phyloP scores from a whole-genome alignment of 148 eudicot genomes.

The Gaultheria prostrata region DNA sequence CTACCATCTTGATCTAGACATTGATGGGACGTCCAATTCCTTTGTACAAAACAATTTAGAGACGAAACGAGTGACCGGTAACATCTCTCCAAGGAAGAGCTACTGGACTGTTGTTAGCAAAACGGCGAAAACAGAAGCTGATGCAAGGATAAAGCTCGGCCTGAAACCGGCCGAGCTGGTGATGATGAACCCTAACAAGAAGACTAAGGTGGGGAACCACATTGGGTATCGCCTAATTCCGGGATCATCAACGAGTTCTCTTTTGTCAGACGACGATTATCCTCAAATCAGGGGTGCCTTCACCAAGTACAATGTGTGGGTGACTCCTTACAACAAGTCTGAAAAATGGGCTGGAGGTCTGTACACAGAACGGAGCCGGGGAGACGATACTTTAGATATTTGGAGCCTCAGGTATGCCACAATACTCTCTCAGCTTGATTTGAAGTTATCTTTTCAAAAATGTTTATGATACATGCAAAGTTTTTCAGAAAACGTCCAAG shows the following conservation, averaged over 20 bases:
- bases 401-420: constrained; percentile 36
- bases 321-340: constrained; percentile 50
- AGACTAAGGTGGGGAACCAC: constrained; percentile 44
- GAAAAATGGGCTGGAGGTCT: constrained; percentile 61
- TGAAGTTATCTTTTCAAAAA: no score
- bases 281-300: constrained; percentile 43
- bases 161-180: constrained; percentile 22
- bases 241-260: constrained; percentile 12
- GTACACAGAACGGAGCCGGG: constrained; percentile 43
- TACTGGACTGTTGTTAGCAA: constrained; percentile 41
- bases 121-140: constrained; percentile 39
- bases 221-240: constrained; percentile 46
- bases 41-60: constrained; percentile 32
- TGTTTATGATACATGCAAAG: no score
- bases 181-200: constrained; percentile 50
- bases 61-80: not conserved
- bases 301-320: constrained; percentile 42
- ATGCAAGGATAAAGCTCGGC: constrained; percentile 36
- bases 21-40: constrained; percentile 48
- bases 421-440: no score
- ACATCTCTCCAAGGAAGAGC: constrained; percentile 36
- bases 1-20: constrained; percentile 46
- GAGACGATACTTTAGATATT: constrained; percentile 33
- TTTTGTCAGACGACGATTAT: constrained; percentile 43
- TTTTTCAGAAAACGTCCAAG: no score